phyloP scores from a whole-genome alignment of 305 asterid species.

The Solanum hybrid region DNA sequence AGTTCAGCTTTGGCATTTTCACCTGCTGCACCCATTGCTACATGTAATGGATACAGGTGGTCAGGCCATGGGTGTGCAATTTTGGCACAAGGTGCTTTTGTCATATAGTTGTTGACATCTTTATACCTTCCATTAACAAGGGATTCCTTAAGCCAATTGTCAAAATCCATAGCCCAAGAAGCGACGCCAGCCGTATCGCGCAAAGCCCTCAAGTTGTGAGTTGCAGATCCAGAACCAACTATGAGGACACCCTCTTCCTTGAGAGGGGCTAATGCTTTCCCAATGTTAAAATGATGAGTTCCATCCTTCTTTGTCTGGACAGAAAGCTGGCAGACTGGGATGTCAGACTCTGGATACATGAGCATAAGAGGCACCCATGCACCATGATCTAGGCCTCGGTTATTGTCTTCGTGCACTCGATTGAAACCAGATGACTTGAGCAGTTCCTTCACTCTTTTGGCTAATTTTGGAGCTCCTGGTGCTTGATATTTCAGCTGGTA shows the following conservation, averaged over 20 bases:
- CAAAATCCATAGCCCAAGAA: conserved; percentile 67
- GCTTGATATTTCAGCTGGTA: conserved; percentile 78
- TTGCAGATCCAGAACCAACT: conserved; percentile 75
- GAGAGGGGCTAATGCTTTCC: conserved; percentile 63
- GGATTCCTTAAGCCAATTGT: conserved; percentile 59
- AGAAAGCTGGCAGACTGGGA: conserved; percentile 82
- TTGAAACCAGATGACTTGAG: conserved; percentile 46
- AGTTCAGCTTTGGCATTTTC: conserved; percentile 43
- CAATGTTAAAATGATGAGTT: conserved; percentile 61
- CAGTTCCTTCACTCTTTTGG: conserved; percentile 50
- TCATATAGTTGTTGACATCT: background rate
- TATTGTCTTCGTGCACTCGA: conserved; percentile 41
- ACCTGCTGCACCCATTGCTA: conserved; percentile 62
- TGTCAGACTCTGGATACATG: conserved; percentile 78
- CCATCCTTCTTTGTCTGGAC: conserved; percentile 60
- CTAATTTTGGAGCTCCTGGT: conserved; percentile 72
- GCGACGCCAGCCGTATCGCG: conserved; percentile 17
- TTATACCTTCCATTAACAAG: conserved; percentile 55
- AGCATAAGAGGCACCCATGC: conserved; percentile 92
- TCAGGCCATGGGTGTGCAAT: conserved; percentile 60
- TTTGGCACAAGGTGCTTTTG: conserved; percentile 26
- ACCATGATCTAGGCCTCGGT: conserved; percentile 86
- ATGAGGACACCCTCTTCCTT: conserved; percentile 72
- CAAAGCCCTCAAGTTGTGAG: conserved; percentile 48
- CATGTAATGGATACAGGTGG: conserved; percentile 53